Evolutionary conservation across 768 basidiomycete species (phyloP).

Genomic region (Suillus plorans): DNA sequence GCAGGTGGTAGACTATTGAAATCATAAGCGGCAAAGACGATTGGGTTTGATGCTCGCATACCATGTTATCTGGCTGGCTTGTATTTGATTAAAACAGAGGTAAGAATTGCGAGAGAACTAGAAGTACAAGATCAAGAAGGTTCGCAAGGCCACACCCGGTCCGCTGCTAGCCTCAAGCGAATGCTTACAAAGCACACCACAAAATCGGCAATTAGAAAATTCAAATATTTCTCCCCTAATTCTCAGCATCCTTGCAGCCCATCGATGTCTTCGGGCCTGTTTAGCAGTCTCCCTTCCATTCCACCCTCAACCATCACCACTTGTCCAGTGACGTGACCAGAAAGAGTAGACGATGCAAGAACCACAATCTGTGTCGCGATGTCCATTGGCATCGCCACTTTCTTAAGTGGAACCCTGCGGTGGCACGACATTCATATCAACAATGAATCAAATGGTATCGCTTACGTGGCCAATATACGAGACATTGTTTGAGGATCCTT

Average conservation of each 20-base stretch:
- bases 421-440: not conserved
- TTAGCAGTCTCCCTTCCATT: constrained; percentile 70
- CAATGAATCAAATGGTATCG: constrained; percentile 1
- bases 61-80: constrained; percentile 3
- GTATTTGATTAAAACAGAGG: too few relatives aligned
- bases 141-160: not conserved
- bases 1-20: constrained; percentile 83
- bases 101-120: not conserved
- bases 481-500: constrained; percentile 55
- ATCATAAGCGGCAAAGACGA: not conserved
- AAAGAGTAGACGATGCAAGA: constrained; percentile 57
- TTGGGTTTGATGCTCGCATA: not conserved
- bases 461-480: constrained; percentile 67
- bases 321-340: constrained; percentile 72
- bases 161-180: not conserved
- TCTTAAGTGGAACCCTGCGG: constrained; percentile 65
- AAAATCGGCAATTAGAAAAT: not conserved
- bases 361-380: constrained; percentile 64
- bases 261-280: constrained; percentile 35
- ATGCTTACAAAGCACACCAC: constrained; percentile 2
- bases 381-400: constrained; percentile 61
- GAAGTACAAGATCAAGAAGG: constrained; percentile 15
- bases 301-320: constrained; percentile 73
- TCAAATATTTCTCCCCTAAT: not conserved
- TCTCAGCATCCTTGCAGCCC: constrained; percentile 4